Percentiles rank a stretch among this genome's conserved stretches.
Evolutionary conservation across 1,139 yeast species (phyloP).

Genomic region (Sugiyamaella paludigena): DNA sequence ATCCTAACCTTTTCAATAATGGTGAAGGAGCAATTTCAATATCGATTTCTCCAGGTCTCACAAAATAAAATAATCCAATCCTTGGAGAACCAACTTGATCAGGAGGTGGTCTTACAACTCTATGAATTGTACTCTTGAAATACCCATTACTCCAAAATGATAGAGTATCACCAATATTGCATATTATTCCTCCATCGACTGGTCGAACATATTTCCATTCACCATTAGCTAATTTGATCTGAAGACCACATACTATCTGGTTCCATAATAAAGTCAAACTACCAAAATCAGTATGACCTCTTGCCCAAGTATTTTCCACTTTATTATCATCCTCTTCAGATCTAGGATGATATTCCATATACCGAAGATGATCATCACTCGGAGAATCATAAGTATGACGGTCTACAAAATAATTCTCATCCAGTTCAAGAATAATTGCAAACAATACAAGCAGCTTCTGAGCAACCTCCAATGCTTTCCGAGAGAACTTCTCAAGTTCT

Average conservation of each 20-base stretch:
- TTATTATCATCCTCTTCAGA: conserved; percentile 25
- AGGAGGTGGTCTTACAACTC: conserved; percentile 38
- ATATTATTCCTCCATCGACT: conserved; percentile 35
- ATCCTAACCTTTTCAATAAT: conserved; percentile 15
- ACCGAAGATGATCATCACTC: conserved; percentile 34
- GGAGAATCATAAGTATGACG: conserved; percentile 30
- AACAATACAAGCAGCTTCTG: conserved; percentile 34
- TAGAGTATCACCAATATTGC: conserved; percentile 38
- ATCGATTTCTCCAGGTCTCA: conserved; percentile 18
- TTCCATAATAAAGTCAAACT: conserved; percentile 38
- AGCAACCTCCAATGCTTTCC: conserved; percentile 22
- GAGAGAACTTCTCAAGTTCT: conserved; percentile 18
- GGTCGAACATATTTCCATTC: conserved; percentile 38
- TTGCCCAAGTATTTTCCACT: conserved; percentile 42
- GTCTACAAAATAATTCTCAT: conserved; percentile 29
- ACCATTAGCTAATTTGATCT: conserved; percentile 36
- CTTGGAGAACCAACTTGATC: conserved; percentile 34
- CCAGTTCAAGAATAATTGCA: conserved; percentile 37
- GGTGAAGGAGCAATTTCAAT: conserved; percentile 18
- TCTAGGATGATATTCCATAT: conserved; percentile 40
- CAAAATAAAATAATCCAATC: conserved; percentile 36
- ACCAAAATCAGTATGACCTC: conserved; percentile 40
- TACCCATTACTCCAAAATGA: conserved; percentile 39
- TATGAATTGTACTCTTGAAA: conserved; percentile 38
- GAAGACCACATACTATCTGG: conserved; percentile 39